Conservation (phyloP, 805 yeast species). For the Komagataella populi region DNA sequence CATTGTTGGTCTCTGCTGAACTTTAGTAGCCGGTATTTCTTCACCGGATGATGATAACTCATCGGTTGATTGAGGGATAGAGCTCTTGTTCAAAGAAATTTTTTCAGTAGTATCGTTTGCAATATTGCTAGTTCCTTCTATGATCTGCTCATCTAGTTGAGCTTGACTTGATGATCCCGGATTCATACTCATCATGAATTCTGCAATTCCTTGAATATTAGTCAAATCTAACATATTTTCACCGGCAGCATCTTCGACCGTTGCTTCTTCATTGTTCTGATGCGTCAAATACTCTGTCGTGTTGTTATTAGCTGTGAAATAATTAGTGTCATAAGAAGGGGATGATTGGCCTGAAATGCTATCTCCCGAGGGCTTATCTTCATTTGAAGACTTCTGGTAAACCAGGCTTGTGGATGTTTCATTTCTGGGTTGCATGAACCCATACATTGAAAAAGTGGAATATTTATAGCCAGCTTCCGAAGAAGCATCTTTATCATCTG, state of each 20-base stretch:
- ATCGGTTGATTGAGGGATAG: background rate
- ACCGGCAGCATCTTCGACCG: conserved; percentile 3
- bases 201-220: conserved; percentile 6
- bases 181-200: conserved; percentile 24
- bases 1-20: background rate
- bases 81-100: background rate
- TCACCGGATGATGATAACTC: background rate
- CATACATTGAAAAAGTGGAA: background rate
- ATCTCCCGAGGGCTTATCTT: background rate
- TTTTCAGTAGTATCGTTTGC: background rate
- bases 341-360: background rate
- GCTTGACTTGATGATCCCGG: conserved; percentile 2
- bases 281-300: background rate
- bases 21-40: background rate
- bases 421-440: background rate
- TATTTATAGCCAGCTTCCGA: background rate
- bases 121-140: background rate
- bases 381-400: background rate
- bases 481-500: background rate
- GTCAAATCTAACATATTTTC: conserved; percentile 2
- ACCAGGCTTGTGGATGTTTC: background rate
- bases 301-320: background rate
- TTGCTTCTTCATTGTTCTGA: background rate
- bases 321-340: background rate
- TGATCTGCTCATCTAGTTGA: too few relatives aligned